A percentile compares a stretch with the other conserved stretches of the same genome.
Evolutionary conservation across 2,329 filamentous ascomycete genomes (phyloP).

Genomic region (Pseudogymnoascus sp.): DNA sequence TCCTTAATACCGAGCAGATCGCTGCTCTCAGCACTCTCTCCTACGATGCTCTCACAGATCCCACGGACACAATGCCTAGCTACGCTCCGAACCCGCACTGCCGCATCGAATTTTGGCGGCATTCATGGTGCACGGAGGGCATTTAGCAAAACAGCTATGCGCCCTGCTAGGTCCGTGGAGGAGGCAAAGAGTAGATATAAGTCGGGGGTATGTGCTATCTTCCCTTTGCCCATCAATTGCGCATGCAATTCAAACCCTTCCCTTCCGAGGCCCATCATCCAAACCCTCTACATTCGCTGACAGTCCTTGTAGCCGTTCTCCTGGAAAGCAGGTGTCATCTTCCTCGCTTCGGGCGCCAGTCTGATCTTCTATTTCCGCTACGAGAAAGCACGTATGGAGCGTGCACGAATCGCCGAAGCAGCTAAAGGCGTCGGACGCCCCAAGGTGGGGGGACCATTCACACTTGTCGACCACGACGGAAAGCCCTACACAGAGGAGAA

Average conservation of each 20-base stretch:
- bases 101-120: background rate
- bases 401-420: conserved; percentile 81
- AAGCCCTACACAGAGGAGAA: conserved; percentile 68
- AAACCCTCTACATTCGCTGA: background rate
- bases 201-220: conserved; percentile 22
- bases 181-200: conserved; percentile 25
- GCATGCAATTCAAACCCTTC: background rate
- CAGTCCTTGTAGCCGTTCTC: conserved; percentile 66
- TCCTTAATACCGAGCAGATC: conserved; percentile 19
- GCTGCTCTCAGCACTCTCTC: conserved; percentile 17
- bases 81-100: background rate
- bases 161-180: conserved; percentile 27
- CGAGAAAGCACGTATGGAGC: conserved; percentile 86
- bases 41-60: conserved; percentile 14
- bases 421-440: conserved; percentile 88
- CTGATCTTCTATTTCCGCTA: conserved; percentile 87
- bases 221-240: background rate
- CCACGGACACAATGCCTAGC: conserved; percentile 10
- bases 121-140: conserved; percentile 8
- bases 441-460: conserved; percentile 85
- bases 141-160: conserved; percentile 16
- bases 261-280: background rate
- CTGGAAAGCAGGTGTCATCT: conserved; percentile 80
- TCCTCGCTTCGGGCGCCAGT: conserved; percentile 67
- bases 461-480: conserved; percentile 74